Evolutionary conservation across 2,329 filamentous ascomycete genomes (phyloP), one percentile per base, ranked within the genome.

Genomic region (Venturia oleaginea): DNA sequence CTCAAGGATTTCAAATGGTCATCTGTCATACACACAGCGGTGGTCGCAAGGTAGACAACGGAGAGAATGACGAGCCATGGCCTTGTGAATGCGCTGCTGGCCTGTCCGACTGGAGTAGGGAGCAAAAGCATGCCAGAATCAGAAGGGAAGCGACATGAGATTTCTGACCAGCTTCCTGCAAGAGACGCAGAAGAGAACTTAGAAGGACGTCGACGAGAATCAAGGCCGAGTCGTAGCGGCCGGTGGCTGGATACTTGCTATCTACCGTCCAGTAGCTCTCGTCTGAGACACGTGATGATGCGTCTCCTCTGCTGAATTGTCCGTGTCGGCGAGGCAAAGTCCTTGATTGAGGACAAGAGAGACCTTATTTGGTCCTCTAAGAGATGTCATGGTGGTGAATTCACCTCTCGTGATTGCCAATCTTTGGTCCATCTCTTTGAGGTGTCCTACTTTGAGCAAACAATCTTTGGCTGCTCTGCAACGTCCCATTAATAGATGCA

Each of bases 11-110:
- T 65, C 59, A 78, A 73, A 38, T 70, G 68, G 62, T 78, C 76
- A 77, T 76, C 75, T 65, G 76, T 75, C 79, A 81, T 80, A 75
- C 76, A 74, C 69, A 69, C 69, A 43, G 63, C 77, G 67, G 67
- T 62, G 3, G 72, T 73, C 68, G 70, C 68, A 13, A 60, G 40
- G 27, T 37, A 43, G 24, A 60, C 1, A n/a, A n/a, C n/a, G 40
- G 40, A n/a, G 11, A 60, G 34, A 27, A 60, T 24, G 34, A 60
- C 37, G 22, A 60, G 59, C 59, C 59, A 60, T 60, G 22, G 34
- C 59, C 34, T 17, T 40, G 17, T 27, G 34, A 43, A 8, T 40
- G 37, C 59, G 40, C 34, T 24, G 37, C 59, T 40, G 59, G 59
- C 59, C 59, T 60, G 15, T 40, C 34, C 59, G 37, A 40, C 24